phyloP scores from a whole-genome alignment of 768 basidiomycete species.

The Trametes cinnabarina region DNA sequence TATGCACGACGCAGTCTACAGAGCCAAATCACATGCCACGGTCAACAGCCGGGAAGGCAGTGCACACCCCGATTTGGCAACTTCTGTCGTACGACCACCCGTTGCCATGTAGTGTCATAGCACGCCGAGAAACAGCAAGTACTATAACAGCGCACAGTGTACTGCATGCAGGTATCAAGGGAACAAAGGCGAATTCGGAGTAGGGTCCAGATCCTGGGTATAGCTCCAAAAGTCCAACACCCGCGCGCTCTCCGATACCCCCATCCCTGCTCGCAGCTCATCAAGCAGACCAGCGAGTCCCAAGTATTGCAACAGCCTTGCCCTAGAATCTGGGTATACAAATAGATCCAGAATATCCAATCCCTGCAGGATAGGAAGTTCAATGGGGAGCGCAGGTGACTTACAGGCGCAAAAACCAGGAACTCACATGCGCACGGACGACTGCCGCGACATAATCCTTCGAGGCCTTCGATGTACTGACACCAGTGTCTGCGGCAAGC shows the following conservation, averaged over 20 bases:
- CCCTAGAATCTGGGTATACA: constrained; percentile 75
- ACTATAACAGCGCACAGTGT: neutral
- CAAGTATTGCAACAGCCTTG: constrained; percentile 58
- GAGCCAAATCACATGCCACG: constrained; percentile 4
- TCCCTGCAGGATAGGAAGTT: constrained; percentile 39
- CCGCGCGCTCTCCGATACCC: constrained; percentile 18
- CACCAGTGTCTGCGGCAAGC: constrained; percentile 15
- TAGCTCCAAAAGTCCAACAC: constrained; percentile 72
- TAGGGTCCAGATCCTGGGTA: constrained; percentile 12
- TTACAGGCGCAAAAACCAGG: neutral
- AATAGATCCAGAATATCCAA: constrained; percentile 55
- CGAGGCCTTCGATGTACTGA: constrained; percentile 24
- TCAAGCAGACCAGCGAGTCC: constrained; percentile 43
- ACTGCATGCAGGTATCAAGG: neutral
- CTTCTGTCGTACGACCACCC: neutral
- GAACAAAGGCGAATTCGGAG: neutral
- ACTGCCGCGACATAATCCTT: constrained; percentile 47
- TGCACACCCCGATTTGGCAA: neutral
- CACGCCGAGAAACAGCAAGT: neutral
- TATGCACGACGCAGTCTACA: neutral
- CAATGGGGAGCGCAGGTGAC: neutral
- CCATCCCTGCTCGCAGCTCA: constrained; percentile 26
- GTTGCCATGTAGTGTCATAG: neutral
- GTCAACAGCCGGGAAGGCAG: neutral
- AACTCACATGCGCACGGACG: constrained; percentile 59